These are phyloP conservation scores for Erodium maritimum DNA, from an alignment of 345 rosid species.

Conservation along the genomic window DNA sequence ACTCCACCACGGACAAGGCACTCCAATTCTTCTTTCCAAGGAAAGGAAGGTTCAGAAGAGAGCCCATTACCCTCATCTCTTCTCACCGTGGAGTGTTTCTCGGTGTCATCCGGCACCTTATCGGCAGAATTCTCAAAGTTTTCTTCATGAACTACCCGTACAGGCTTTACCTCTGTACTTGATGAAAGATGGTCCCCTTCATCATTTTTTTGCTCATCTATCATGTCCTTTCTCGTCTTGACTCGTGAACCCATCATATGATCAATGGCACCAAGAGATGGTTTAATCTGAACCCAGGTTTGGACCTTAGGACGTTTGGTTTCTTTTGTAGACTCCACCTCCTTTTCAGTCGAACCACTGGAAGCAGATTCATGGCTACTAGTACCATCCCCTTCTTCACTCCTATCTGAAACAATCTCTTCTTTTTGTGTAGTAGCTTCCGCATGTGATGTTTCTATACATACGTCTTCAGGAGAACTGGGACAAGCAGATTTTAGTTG, in stretches of 20 bases:
- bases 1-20: constrained; percentile 88
- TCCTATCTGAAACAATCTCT: constrained; percentile 15
- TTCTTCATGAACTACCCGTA: constrained; percentile 9
- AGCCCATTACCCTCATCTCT: constrained; percentile 11
- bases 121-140: constrained; percentile 30
- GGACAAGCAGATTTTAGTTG: constrained; percentile 18
- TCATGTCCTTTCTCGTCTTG: constrained; percentile 28
- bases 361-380: constrained; percentile 17
- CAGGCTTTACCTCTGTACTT: constrained; percentile 18
- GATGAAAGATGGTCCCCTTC: constrained; percentile 28
- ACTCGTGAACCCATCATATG: constrained; percentile 61
- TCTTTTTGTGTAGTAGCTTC: constrained; percentile 15
- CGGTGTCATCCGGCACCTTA: constrained; percentile 18
- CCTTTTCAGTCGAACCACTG: constrained; percentile 20
- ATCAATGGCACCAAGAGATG: constrained; percentile 51
- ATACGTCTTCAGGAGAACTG: constrained; percentile 18
- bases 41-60: constrained; percentile 33
- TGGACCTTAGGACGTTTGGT: constrained; percentile 25
- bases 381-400: constrained; percentile 11
- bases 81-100: constrained; percentile 14
- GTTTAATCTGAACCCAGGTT: constrained; percentile 56
- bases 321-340: constrained; percentile 25
- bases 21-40: constrained; percentile 78
- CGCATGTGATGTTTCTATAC: constrained; percentile 12
- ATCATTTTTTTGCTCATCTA: constrained; percentile 13